Percentiles rank a stretch among this genome's conserved stretches.
These are phyloP conservation scores for Suillus bovinus DNA, from an alignment of 768 basidiomycete genomes.

Conservation along the genomic window DNA sequence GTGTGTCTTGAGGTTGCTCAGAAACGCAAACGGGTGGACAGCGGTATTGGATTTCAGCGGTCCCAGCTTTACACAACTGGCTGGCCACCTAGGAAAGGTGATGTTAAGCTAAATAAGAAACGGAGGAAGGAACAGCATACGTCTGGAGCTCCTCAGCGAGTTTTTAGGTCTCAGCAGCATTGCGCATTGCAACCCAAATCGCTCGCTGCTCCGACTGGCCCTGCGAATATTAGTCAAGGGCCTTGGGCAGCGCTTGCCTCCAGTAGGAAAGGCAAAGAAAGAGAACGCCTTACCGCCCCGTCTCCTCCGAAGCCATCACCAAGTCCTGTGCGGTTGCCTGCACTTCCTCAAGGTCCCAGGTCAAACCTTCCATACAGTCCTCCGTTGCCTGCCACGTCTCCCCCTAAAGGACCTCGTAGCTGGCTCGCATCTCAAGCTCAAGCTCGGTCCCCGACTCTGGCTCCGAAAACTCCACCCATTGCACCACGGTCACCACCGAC, in stretches of 20 bases:
- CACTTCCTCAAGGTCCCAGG: constrained; percentile 1
- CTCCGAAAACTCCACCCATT: constrained; percentile 1
- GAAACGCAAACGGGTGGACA: constrained; percentile 15
- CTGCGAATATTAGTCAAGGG: background rate
- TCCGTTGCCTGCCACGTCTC: background rate
- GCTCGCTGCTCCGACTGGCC: background rate
- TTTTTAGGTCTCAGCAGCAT: background rate
- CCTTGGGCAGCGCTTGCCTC: constrained; percentile 6
- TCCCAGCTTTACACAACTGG: background rate
- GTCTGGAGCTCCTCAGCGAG: background rate
- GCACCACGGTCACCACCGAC: constrained; percentile 4
- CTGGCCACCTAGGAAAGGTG: background rate
- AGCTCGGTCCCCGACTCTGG: background rate
- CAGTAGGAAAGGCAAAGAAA: constrained; percentile 7
- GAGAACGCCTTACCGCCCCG: background rate
- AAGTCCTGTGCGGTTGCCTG: background rate
- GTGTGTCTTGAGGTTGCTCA: constrained; percentile 11
- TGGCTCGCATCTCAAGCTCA: constrained; percentile 4
- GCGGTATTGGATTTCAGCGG: constrained; percentile 16
- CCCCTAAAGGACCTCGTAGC: constrained; percentile 5
- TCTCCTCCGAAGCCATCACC: background rate
- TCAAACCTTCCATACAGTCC: constrained; percentile 3
- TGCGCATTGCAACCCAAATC: background rate
- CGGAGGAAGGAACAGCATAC: constrained; percentile 12
- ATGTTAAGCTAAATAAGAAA: constrained; percentile 8